Conservation (phyloP, 768 basidiomycete genomes). For the Leucogyrophana mollusca region DNA sequence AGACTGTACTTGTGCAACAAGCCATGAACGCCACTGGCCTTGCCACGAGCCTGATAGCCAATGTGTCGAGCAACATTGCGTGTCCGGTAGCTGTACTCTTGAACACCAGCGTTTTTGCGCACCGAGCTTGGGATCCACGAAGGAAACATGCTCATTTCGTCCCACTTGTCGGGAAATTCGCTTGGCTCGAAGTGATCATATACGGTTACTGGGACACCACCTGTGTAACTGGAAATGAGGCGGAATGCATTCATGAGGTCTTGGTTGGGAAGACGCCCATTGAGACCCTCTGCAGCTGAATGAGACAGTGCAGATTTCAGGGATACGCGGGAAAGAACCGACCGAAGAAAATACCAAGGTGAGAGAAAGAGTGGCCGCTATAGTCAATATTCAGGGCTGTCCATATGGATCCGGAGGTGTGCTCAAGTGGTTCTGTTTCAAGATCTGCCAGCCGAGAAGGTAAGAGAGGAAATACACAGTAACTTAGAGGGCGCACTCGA, state of each 20-base stretch:
- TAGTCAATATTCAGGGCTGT: slow-evolving; percentile 93
- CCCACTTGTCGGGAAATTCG: slow-evolving; percentile 33
- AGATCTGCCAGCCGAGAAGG: slow-evolving; percentile 48
- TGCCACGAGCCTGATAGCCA: slow-evolving; percentile 73
- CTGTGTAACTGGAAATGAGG: slow-evolving; percentile 68
- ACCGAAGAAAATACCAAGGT: slow-evolving; percentile 96
- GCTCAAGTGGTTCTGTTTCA: slow-evolving; percentile 54
- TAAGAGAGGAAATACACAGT: not conserved
- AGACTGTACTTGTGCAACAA: slow-evolving; percentile 74
- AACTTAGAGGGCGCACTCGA: slow-evolving; percentile 63
- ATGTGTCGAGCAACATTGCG: slow-evolving; percentile 71
- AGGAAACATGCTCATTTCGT: slow-evolving; percentile 30
- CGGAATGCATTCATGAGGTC: slow-evolving; percentile 86
- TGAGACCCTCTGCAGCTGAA: slow-evolving; percentile 76
- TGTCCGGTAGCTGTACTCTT: slow-evolving; percentile 55
- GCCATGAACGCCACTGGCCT: slow-evolving; percentile 86
- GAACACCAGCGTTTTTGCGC: slow-evolving; percentile 40
- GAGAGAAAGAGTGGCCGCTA: slow-evolving; percentile 94
- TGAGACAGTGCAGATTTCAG: slow-evolving; percentile 2
- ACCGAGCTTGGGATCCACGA: slow-evolving; percentile 48
- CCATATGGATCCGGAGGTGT: slow-evolving; percentile 91
- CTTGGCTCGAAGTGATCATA: slow-evolving; percentile 71
- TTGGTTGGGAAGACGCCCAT: slow-evolving; percentile 94
- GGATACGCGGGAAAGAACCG: slow-evolving; percentile 17
- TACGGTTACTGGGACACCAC: slow-evolving; percentile 72